Base-by-base conservation (phyloP, 371 early-diverging fungal species). In the Zopfochytrium polystomum region DNA sequence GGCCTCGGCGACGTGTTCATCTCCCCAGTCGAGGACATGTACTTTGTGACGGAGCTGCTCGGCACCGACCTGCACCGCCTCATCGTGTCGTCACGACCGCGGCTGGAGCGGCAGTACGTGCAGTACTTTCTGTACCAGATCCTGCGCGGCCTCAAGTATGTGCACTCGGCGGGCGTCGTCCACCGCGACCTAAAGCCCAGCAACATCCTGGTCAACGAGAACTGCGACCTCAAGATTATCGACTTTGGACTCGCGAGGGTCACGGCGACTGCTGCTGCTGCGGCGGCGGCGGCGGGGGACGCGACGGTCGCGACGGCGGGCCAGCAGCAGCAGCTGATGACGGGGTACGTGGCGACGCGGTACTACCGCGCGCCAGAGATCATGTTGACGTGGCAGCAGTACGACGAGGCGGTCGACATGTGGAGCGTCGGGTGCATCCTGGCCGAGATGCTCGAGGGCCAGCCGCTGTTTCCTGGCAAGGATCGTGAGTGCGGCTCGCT, bases 301-400 rank as follows among this genome's bases (percentile, higher is more conserved):
- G 7, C 7, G 9, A 9, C 38, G 9, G n/a, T n/a, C n/a, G n/a
- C n/a, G n/a, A n/a, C n/a, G n/a, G n/a, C n/a, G n/a, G n/a, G n/a
- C n/a, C n/a, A n/a, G n/a, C n/a, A n/a, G n/a, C n/a, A n/a, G n/a
- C n/a, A 58, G 35, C 69, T 72, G 56, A 78, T 80, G 78, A 78
- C 80, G 13, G 80, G 93, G 6, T 95, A 95, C 71, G 98, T 96
- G 9, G 89, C 96, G 5, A 99, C 99, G 1, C 82, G 98, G 53
- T 98, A 98, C 80, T 99, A 98, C 73, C 89, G 98, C 68, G 92
- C 99, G 18, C 99, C 99, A 30, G 99, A 99, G 68, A 90, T 99
- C 68, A 96, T 99, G 90, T 75, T 98, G 58, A 97, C 97, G n/a
- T 74, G 77, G 71, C 93, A 93, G 72, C 91, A 91, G 66, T 99